Conservation (phyloP, 2,329 filamentous ascomycete genomes). For the Penicillium expansum region DNA sequence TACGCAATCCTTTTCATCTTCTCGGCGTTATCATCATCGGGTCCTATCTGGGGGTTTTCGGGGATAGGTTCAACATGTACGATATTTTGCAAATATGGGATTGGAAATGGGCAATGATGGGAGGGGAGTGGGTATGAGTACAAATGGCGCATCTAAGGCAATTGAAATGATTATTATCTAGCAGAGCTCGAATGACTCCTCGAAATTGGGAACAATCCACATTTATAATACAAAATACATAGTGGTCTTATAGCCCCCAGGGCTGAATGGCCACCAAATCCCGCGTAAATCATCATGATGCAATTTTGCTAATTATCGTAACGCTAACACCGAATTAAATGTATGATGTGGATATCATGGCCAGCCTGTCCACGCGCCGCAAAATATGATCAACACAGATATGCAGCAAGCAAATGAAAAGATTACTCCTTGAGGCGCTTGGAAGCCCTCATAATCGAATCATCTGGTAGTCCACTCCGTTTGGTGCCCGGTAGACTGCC, state of each 20-base stretch:
- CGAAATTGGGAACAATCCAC: neutral
- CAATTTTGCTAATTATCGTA: neutral
- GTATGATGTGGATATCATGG: neutral
- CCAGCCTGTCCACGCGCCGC: slow-evolving; percentile 1
- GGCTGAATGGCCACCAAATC: neutral
- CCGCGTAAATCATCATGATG: neutral
- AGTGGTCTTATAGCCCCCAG: neutral
- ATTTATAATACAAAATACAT: neutral
- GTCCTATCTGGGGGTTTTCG: neutral
- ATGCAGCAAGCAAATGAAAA: neutral
- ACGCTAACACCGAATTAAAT: slow-evolving; percentile 1
- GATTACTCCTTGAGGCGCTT: slow-evolving; percentile 54
- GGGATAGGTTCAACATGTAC: neutral
- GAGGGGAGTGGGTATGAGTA: neutral
- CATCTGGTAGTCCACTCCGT: slow-evolving; percentile 79
- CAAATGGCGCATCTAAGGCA: neutral
- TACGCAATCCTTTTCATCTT: neutral
- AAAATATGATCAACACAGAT: neutral
- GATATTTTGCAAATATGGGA: neutral
- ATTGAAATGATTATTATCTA: neutral
- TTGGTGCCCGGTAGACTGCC: slow-evolving; percentile 88
- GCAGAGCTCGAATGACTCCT: neutral
- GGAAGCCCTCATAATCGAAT: slow-evolving; percentile 60
- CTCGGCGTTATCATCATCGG: neutral
- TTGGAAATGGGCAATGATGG: neutral